phyloP scores from a whole-genome alignment of 139 green algal genomes.

The Closterium sp. region DNA sequence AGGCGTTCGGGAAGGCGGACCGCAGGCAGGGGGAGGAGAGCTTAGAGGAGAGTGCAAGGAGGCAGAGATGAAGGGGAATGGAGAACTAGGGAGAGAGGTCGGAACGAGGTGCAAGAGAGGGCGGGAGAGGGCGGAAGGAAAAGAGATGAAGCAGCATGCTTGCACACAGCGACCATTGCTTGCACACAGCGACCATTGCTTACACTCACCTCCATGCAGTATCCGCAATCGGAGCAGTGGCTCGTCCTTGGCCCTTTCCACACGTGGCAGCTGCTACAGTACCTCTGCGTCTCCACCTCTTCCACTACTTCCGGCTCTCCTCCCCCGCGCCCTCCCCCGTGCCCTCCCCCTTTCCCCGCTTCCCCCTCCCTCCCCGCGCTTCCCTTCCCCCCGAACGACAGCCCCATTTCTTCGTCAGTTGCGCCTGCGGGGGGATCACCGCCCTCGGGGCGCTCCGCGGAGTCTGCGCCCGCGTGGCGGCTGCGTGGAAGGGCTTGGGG shows the following conservation, averaged over 20 bases:
- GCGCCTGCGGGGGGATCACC: background rate
- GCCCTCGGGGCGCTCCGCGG: background rate
- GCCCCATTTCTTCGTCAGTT: background rate
- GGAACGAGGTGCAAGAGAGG: no score
- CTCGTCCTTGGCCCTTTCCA: conserved; percentile 63
- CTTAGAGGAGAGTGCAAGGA: no score
- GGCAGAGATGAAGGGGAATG: no score
- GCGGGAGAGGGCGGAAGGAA: background rate
- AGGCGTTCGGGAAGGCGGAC: background rate
- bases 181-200: background rate
- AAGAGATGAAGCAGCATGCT: background rate
- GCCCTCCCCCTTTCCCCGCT: background rate
- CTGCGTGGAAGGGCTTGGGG: background rate
- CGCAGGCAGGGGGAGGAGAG: background rate
- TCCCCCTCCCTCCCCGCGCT: background rate
- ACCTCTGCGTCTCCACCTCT: conserved; percentile 38
- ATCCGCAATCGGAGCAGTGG: conserved; percentile 68
- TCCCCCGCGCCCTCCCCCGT: background rate
- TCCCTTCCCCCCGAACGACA: background rate
- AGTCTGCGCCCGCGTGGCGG: background rate
- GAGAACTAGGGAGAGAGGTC: background rate
- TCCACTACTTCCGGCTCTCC: background rate
- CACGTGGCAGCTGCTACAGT: conserved; percentile 73
- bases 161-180: background rate
- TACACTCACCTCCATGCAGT: conserved; percentile 66